Base-by-base conservation (phyloP, 1,139 yeast genomes). In the Debaryomycetaceae sp. region DNA sequence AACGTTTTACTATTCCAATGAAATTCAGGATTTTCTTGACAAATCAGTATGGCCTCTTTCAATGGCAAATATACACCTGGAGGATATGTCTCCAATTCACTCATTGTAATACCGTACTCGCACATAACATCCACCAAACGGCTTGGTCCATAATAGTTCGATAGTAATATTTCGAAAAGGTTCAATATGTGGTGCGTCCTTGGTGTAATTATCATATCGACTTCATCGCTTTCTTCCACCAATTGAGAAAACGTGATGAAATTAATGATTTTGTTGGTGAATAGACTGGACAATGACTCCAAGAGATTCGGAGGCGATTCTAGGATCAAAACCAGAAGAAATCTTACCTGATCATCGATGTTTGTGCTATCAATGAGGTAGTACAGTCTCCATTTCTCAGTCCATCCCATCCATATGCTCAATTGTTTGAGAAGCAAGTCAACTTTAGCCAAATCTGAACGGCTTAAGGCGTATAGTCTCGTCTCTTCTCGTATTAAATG, bases 401-500 rank as follows among this genome's bases (percentile, higher is more conserved):
- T 78, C 97, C 97, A 89, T 1, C 86, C 83, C 78, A 85, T 80
- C 83, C 89, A 80, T 8, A 66, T 51, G 0, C 84, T 76, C 6
- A 87, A 54, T 51, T 84, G 87, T 0, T 83, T 69, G n/a, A 91
- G 62, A 8, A 90, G 58, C 1, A 66, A 39, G 0, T 84, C 82
- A 13, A 90, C 55, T 36, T 63, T 62, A 5, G 64, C 53, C 14
- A 75, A 65, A 20, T 69, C 65, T 0, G 54, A 49, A 2, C 58
- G 49, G 8, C 75, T 69, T 34, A 83, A 66, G 1, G 80, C 64
- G 53, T 86, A 82, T 35, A 93, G 67, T 45, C 78, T 73, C 38
- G 76, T 64, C 49, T 91, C 98, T 60, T 93, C 97, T 47, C 91
- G 68, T 3, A 89, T 65, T 34, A 89, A 58, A 66, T 91, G 98